Conservation (phyloP, 106 monocot species). For the Posidonia australis region DNA sequence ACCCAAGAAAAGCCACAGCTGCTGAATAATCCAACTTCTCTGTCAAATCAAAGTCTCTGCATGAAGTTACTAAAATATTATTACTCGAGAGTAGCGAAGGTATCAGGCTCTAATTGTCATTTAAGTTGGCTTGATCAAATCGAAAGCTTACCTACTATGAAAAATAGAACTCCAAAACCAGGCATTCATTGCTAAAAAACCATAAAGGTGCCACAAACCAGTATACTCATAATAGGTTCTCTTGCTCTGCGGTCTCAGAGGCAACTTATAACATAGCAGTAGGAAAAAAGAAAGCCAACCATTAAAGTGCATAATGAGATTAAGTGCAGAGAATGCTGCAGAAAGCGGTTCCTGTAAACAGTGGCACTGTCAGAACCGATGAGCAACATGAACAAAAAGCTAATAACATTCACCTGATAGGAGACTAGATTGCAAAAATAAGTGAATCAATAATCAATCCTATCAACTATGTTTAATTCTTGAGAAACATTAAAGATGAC, state of each 20-base stretch:
- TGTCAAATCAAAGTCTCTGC: conserved; percentile 76
- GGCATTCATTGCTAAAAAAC: conserved; percentile 75
- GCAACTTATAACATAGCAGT: conserved; percentile 61
- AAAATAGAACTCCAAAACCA: conserved; percentile 98
- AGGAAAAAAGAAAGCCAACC: conserved; percentile 87
- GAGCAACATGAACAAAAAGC: not conserved
- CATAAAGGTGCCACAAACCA: conserved; percentile 91
- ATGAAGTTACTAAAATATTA: not conserved
- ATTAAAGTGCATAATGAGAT: conserved; percentile 71
- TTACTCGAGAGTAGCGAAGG: not conserved
- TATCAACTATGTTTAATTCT: no score
- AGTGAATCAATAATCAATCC: no score
- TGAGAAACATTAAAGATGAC: not conserved
- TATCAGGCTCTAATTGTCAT: not conserved
- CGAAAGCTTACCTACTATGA: conserved; percentile 54
- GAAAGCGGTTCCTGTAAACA: conserved; percentile 73
- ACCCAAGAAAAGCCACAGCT: conserved; percentile 87
- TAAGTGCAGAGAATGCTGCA: conserved; percentile 67
- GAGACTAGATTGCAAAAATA: not conserved
- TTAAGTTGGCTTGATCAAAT: not conserved
- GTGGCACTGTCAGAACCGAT: not conserved
- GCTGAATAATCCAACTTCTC: conserved; percentile 93
- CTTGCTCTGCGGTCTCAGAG: conserved; percentile 62
- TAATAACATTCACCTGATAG: not conserved
- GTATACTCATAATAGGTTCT: conserved; percentile 87